These are phyloP conservation scores for Leersia perrieri DNA, from an alignment of 176 grass and related monocot genomes.

Conservation along the genomic window DNA sequence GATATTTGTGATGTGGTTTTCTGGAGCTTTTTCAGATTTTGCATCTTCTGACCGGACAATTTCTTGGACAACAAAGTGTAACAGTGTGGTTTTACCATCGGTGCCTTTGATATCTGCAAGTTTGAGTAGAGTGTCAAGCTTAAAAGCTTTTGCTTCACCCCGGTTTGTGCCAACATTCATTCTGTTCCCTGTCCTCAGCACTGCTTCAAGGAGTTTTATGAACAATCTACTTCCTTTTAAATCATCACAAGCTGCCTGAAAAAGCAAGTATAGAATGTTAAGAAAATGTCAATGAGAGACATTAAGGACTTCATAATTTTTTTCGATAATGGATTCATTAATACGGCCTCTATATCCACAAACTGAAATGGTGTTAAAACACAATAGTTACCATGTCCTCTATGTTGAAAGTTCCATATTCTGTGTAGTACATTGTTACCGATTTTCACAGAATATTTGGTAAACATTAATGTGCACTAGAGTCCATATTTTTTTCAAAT, in stretches of 20 bases:
- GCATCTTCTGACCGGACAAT: slow-evolving; percentile 73
- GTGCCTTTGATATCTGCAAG: slow-evolving; percentile 79
- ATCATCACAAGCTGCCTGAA: slow-evolving; percentile 88
- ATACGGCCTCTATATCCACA: too few species aligned
- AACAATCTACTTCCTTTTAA: slow-evolving; percentile 80
- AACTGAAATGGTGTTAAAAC: neutral
- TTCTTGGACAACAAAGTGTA: slow-evolving; percentile 91
- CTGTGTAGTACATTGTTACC: too few species aligned
- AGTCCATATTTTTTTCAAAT: neutral
- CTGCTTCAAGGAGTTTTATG: slow-evolving; percentile 85
- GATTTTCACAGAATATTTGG: too few species aligned
- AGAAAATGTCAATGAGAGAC: neutral
- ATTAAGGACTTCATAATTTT: neutral
- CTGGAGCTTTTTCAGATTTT: slow-evolving; percentile 32
- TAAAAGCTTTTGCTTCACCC: slow-evolving; percentile 82
- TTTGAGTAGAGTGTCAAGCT: slow-evolving; percentile 91
- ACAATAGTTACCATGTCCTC: neutral
- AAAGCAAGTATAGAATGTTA: slow-evolving; percentile 19
- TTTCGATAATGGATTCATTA: too few species aligned
- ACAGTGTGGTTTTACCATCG: slow-evolving; percentile 82
- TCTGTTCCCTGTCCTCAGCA: slow-evolving; percentile 79
- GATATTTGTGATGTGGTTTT: slow-evolving; percentile 34
- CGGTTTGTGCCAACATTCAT: slow-evolving; percentile 91
- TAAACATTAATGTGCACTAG: neutral
- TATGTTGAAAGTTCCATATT: neutral